Evolutionary conservation across 2,329 filamentous ascomycete species (phyloP), one percentile per base, ranked within the genome.

Genomic region (Epichloe brachyelytri): DNA sequence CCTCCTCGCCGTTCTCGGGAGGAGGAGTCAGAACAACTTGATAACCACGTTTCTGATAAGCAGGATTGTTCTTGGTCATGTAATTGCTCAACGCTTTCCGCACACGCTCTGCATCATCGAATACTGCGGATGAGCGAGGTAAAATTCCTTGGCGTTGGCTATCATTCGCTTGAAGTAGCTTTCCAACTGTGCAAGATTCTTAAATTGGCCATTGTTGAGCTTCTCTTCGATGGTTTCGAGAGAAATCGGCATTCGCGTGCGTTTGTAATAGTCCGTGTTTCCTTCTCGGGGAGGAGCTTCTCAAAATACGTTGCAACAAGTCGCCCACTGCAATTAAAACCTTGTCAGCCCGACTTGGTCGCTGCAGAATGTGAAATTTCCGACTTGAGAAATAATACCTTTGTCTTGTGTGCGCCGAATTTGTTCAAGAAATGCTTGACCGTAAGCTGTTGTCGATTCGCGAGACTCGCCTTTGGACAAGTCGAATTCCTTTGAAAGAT

Each of bases 161-260:
- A 95, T 85, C 76, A 95, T 86, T 56, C 88, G 83, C 71, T 93
- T 94, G 63, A 91, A 79, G 63, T 90, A 90, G 62, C 85, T 83
- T 66, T 95, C 89, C 12, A 95, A 71, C 47, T 83, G 76, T 5
- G 86, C 82, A 46, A 95, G 74, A 48, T 71, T 85, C 14, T 76
- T 64, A 63, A 95, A 94, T 56, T 82, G 77, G 59, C 78, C 72
- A 47, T 79, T 74, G 49, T 79, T 76, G 48, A 95, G 74, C 66
- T 88, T 91, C 44, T 74, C 73, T 71, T 94, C 86, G 54, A 94
- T 84, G 2, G 77, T 83, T 58, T 84, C 77, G 44, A 95, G 72
- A 0, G 88, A 87, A 54, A 95, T 81, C 2, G 89, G 89, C 63
- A 94, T 78, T 56, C 80, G 79, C 54, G 86, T 88, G 57, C 78